Evolutionary conservation across 139 green algal genomes (phyloP), one percentile per base, ranked within the genome.

Genomic region (Edaphochlamys debaryana): DNA sequence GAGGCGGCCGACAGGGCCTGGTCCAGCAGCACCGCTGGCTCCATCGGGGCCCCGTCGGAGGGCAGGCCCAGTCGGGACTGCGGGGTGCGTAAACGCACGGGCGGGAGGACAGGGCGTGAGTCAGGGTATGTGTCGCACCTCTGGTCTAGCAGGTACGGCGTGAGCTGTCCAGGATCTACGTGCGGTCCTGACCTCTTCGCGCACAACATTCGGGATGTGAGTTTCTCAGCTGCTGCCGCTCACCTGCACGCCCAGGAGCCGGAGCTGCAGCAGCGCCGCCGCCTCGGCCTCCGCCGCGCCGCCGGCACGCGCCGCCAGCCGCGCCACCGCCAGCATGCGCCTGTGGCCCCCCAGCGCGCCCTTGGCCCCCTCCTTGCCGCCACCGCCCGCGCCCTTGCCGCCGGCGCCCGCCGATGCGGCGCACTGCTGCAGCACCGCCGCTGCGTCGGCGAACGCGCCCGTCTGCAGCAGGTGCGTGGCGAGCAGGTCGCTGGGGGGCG

Each of bases 381-480:
- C 64, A n/a, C n/a, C 42, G 22, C 58, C n/a, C 36, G 23, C 45
- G 19, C 9, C 42, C 30, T 30, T 23, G 30, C 48, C 42, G 40
- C 17, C 15, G 68, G 40, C 50, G 63, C 72, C 63, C 32, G 64
- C 38, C 2, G 32, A 58, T 4, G 64, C 50, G 20, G 56, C 56
- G 56, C 25, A 9, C 69, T 82, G 62, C 11, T 50, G 50, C 27
- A 85, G 62, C 41, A 85, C 86, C 6, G 32, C 77, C 3, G 70
- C 56, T 20, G 76, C 81, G 37, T 71, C 86, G n/a, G 20, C 56
- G 30, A 75, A 79, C 5, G 77, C 50, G 13, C 67, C 54, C 1
- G 30, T 71, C 36, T 70, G 68, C 37, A 86, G 62, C 67, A 86
- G 86, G 68, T 88, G 86, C 32, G 58, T 37, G 50, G 80, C 86